Evolutionary conservation across 805 yeast species (phyloP), one percentile per base, ranked within the genome.

Genomic region (Martiniozyma abietophila): DNA sequence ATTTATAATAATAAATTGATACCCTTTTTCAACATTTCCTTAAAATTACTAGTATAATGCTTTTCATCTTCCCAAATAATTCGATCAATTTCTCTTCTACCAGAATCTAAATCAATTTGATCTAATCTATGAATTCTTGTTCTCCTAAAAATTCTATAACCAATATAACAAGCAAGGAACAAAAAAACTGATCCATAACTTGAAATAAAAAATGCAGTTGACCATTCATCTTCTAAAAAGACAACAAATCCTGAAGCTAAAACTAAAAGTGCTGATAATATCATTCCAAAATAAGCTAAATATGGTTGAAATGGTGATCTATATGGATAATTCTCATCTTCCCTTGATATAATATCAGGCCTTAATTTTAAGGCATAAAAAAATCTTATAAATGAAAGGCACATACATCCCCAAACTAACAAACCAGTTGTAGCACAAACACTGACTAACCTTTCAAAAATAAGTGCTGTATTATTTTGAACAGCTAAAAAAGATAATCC

Each of bases 61-160:
- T 43, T 62, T 33, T 81, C 83, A 38, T 83, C 92, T 44, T 78
- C 84, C 94, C 94, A 83, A 16, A 76, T 73, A 42, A 71, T 71
- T 31, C 85, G 62, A 55, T 85, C 95, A 58, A 78, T 74, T 51
- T 84, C 95, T 32, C 92, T 66, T 47, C 95, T 63, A 2, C 95
- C 95, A 0, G 84, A 70, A 53, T 85, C 95, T 51, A 80, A 68
- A 53, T 85, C 94, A 40, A 84, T 52, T 29, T 81, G 78, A 45
- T 80, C 88, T 29, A 82, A 58, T 32, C 82, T 67, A 34, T 75
- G 81, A 8, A 78, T 60, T 42, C 74, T 69, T 2, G 88, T 76
- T 8, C 83, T 73, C 39, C 74, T 69, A 11, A 75, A 49, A 1
- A 74, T 27, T 48, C 75, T 76, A 55, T 79, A 70, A 5, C 62